Evolutionary conservation across 352 stramenopile genomes (phyloP).

Genomic region (Globisporangium mamillatum): DNA sequence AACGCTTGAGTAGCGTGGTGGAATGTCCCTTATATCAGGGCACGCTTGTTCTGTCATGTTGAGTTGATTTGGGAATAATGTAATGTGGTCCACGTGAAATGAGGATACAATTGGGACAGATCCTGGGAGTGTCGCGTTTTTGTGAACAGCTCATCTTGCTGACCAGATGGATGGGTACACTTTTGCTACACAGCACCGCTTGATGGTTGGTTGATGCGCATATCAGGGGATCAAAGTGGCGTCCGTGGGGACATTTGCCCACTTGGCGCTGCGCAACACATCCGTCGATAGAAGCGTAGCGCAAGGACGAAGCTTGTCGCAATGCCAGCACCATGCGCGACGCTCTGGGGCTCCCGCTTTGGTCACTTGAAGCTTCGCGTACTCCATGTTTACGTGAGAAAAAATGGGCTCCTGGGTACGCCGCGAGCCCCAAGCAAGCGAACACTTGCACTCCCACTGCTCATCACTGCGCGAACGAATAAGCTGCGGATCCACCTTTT

Average conservation of each 20-base stretch:
- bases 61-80: not conserved
- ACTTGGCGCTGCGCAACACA: not conserved
- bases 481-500: not conserved
- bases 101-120: not conserved
- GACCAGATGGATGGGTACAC: conserved; percentile 10
- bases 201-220: not conserved
- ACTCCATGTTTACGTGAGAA: not conserved
- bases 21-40: not conserved
- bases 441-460: not conserved
- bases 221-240: conserved; percentile 1
- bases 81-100: not conserved
- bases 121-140: conserved; percentile 3
- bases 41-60: not conserved
- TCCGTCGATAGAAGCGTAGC: not conserved
- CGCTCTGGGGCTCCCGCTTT: not conserved
- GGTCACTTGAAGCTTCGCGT: not conserved
- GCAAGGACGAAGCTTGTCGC: conserved; percentile 3
- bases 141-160: conserved; percentile 1
- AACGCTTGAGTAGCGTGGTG: conserved; percentile 8
- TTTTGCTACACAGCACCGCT: conserved; percentile 1
- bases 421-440: not conserved
- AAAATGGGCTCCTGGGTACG: not conserved
- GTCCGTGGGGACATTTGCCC: conserved; percentile 2
- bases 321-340: not conserved
- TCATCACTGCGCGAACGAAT: too few relatives aligned